Percentiles rank a stretch among this genome's conserved stretches.
phyloP scores from a whole-genome alignment of 2,329 filamentous ascomycete genomes.

The Pseudocercospora fijiensis region DNA sequence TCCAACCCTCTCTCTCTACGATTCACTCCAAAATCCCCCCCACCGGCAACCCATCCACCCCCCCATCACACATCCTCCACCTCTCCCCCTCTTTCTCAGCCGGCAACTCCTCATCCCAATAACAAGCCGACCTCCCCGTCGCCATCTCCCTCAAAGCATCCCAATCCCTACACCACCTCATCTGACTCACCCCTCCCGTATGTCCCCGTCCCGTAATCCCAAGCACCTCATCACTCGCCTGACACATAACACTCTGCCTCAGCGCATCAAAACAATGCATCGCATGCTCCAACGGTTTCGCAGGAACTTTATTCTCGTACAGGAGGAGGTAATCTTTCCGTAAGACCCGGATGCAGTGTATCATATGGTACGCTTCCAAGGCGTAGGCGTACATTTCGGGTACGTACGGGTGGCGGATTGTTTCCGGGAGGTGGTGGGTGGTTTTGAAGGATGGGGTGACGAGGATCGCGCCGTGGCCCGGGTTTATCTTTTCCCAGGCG shows the following conservation, averaged over 20 bases:
- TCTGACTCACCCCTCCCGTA: conserved; percentile 6
- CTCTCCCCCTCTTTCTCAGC: neutral
- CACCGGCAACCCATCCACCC: conserved; percentile 9
- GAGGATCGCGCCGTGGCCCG: conserved; percentile 11
- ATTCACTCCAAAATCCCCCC: neutral
- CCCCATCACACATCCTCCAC: conserved; percentile 13
- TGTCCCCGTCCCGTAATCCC: conserved; percentile 12
- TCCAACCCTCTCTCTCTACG: too few relatives aligned
- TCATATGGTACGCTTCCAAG: conserved; percentile 19
- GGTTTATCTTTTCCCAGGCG: conserved; percentile 12
- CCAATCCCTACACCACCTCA: conserved; percentile 12
- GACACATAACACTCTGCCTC: conserved; percentile 13
- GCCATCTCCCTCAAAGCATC: conserved; percentile 15
- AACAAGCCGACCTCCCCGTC: conserved; percentile 16
- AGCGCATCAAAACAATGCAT: conserved; percentile 20
- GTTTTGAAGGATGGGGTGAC: conserved; percentile 2
- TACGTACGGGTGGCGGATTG: conserved; percentile 9
- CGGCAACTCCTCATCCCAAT: conserved; percentile 9
- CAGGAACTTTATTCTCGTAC: neutral
- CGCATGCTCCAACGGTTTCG: conserved; percentile 9
- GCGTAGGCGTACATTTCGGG: conserved; percentile 11
- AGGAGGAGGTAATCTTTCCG: conserved; percentile 1
- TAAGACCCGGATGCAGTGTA: conserved; percentile 7
- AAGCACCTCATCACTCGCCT: conserved; percentile 12
- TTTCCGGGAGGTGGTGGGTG: conserved; percentile 9